These are phyloP conservation scores for Pythium inflatum DNA, from an alignment of 352 stramenopile genomes.

Conservation along the genomic window DNA sequence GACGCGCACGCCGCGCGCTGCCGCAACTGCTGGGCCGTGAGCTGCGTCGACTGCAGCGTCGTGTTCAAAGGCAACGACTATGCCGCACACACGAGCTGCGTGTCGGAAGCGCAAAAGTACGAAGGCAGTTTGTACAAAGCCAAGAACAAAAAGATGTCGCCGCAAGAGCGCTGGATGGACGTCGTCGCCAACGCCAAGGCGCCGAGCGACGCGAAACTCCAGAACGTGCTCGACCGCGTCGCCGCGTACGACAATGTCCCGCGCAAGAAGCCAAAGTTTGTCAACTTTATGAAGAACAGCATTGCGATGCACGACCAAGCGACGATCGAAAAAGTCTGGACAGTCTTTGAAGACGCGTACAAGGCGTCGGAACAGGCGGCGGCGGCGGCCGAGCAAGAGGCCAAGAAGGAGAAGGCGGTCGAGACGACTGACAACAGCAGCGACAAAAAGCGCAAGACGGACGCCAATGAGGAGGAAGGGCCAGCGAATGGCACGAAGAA, in stretches of 20 bases:
- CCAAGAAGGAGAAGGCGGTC: slow-evolving; percentile 14
- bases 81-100: slow-evolving; percentile 88
- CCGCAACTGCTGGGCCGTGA: slow-evolving; percentile 90
- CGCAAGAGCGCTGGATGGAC: slow-evolving; percentile 90
- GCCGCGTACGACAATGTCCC: slow-evolving; percentile 90
- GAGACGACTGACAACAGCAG: slow-evolving; percentile 3
- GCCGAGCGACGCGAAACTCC: slow-evolving; percentile 52
- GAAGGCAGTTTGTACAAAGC: slow-evolving; percentile 86
- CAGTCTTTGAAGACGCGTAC: slow-evolving; percentile 66
- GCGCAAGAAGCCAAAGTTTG: slow-evolving; percentile 93
- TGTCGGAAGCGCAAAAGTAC: slow-evolving; percentile 95
- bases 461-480: slow-evolving; percentile 32
- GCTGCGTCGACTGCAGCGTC: slow-evolving; percentile 93
- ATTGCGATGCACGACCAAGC: slow-evolving; percentile 54
- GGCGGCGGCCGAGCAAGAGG: slow-evolving; percentile 18
- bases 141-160: slow-evolving; percentile 79
- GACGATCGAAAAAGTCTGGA: slow-evolving; percentile 72
- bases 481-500: slow-evolving; percentile 44
- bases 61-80: slow-evolving; percentile 92
- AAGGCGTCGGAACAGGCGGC: slow-evolving; percentile 45
- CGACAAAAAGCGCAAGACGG: slow-evolving; percentile 50
- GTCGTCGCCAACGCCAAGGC: slow-evolving; percentile 60
- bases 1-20: slow-evolving; percentile 85
- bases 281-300: slow-evolving; percentile 92
- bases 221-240: slow-evolving; percentile 77